Evolutionary conservation across 1,139 yeast genomes (phyloP), one percentile per base, ranked within the genome.

Genomic region (Yamadazyma dushanensis): DNA sequence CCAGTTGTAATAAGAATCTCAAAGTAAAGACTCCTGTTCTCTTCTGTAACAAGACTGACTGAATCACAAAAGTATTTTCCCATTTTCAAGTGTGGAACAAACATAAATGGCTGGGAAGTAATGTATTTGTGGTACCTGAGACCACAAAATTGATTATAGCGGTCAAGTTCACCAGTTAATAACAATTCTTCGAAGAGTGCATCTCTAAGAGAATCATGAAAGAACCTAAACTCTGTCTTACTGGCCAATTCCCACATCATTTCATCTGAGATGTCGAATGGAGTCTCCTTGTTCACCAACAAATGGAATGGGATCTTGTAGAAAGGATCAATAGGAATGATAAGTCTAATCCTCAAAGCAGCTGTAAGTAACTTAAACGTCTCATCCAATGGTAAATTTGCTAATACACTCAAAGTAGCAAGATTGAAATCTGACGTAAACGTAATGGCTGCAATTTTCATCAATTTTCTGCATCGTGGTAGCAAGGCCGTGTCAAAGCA

Each of bases 241-340:
- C 59, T 54, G 0, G 77, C 63, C 26, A 76, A 55, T 15, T 60
- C 60, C 46, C 65, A 54, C 7, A 71, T 53, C 29, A 61, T 61
- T 2, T 58, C 50, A 14, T 65, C 66, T 4, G 59, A 49, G n/a
- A 75, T 39, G 3, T 62, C 62, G 34, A 73, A 66, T 0, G 73
- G 67, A 25, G 62, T 58, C 1, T 57, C 58, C 3, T 53, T 51
- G 2, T 60, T 51, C 24, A 64, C 38, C 16, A 59, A 38, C 7
- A 31, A 19, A 39, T 70, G 69, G 42, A 73, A 71, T 4, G 81
- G 80, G 21, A 73, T 57, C 44, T 75, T 76, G 49, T 75, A 74
- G 42, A 64, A 67, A 1, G 71, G 56, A 16, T 70, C 66, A 8
- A 65, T 56, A 1, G 80, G 76, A 1, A 53, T 46, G 6, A 76